A percentile compares a stretch with the other conserved stretches of the same genome.
Evolutionary conservation across 345 rosid species (phyloP).

Genomic region (Syzygium grande): DNA sequence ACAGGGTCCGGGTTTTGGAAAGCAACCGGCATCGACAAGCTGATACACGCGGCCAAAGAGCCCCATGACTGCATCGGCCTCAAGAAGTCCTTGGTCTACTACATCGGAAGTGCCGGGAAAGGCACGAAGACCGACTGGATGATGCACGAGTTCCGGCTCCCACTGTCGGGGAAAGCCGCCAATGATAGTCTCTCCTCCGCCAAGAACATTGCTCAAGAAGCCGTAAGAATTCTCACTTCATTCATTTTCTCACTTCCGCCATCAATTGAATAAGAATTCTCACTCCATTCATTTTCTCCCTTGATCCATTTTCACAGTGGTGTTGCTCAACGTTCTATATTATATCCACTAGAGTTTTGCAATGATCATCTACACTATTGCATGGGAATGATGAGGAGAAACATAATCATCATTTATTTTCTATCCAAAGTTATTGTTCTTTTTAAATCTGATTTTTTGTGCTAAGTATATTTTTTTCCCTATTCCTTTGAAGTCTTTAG

Average conservation of each 20-base stretch:
- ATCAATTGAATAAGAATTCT: too few relatives aligned
- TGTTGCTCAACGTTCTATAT: background rate
- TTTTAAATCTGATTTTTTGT: background rate
- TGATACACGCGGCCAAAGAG: constrained; percentile 29
- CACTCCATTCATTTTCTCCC: background rate
- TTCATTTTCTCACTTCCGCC: background rate
- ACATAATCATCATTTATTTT: background rate
- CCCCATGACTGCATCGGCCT: constrained; percentile 58
- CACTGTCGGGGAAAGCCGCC: constrained; percentile 14
- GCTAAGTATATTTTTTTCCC: background rate
- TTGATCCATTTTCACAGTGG: background rate
- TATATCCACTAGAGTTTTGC: background rate
- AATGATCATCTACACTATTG: background rate
- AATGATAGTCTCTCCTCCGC: background rate
- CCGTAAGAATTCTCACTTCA: constrained; percentile 36
- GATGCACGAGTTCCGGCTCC: constrained; percentile 88
- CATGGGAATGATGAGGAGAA: background rate
- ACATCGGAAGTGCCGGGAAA: constrained; percentile 69
- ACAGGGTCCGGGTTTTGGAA: constrained; percentile 90
- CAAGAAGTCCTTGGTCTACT: constrained; percentile 73
- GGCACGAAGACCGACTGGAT: constrained; percentile 93
- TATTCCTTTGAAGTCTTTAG: background rate
- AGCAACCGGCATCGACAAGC: constrained; percentile 83
- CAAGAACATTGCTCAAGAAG: constrained; percentile 27
- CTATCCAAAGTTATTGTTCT: background rate